Evolutionary conservation across 148 eudicot species (phyloP), one percentile per base, ranked within the genome.

Genomic region (Chenopodium album): DNA sequence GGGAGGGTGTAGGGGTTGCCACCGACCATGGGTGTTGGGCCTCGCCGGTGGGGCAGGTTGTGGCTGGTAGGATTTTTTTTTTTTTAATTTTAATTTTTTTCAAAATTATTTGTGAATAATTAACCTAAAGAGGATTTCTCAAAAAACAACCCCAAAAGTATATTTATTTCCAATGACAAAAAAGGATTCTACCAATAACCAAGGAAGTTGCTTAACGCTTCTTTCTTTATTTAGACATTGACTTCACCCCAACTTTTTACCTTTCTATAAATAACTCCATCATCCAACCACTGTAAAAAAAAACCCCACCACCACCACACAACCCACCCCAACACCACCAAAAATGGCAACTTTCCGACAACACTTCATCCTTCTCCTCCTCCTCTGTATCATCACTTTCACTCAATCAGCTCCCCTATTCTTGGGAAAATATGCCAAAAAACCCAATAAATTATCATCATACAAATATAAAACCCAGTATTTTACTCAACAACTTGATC

Each of bases 401-500:
- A 73, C 86, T 56, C 76, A 76, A 34, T 80, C 85, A 77, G 56
- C 62, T 17, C 85, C 94, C 48, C 94, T 85, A 31, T 88, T 91
- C 34, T 82, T 84, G 74, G 85, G 90, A 50, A 87, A 85, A 34
- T 85, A 79, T 79, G 84, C 89, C 2, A 83, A 23, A 5, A 79
- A 76, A 37, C 83, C 80, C 82, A 72, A 56, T 81, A 81, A 74
- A 69, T 50, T 28, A 73, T 5, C 80, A 73, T 5, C 80, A 10
- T 93, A 90, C 88, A 67, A 31, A 14, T 94, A 93, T 82, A 91
- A 95, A 62, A 92, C 87, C 34, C 79, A 85, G 14, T 92, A 88
- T 85, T 89, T 89, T 71, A 88, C 86, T 4, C 98, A 95, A 82
- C 75, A 56, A 23, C 87, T 95, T 9, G 96, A 93, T 75, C 98